phyloP scores from a whole-genome alignment of 2,329 filamentous ascomycete genomes.

The Claviceps pazoutovae region DNA sequence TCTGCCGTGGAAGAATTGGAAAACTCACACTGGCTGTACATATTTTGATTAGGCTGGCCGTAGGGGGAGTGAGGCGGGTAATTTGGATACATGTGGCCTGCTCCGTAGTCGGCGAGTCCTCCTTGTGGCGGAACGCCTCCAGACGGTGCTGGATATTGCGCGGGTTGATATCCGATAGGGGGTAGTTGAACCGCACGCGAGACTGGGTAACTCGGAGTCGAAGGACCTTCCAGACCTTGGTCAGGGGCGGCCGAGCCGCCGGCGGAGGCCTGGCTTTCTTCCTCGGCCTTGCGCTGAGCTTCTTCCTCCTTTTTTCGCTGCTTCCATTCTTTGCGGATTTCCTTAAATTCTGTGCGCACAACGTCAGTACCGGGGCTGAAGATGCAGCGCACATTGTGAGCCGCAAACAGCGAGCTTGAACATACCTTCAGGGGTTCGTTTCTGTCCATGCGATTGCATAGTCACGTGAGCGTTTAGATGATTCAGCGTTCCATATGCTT shows the following conservation, averaged over 20 bases:
- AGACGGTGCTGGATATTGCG: conserved; percentile 53
- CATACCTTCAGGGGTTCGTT: conserved; percentile 94
- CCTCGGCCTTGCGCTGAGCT: conserved; percentile 72
- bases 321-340: conserved; percentile 98
- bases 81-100: conserved; percentile 40
- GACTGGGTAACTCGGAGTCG: conserved; percentile 40
- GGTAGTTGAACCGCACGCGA: conserved; percentile 52
- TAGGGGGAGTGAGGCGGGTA: conserved; percentile 48
- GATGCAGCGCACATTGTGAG: no score
- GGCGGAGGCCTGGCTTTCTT: conserved; percentile 56
- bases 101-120: conserved; percentile 39
- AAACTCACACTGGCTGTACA: conserved; percentile 45
- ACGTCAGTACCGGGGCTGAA: not conserved
- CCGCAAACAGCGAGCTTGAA: not conserved
- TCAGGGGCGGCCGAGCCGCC: conserved; percentile 21
- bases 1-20: not conserved
- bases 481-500: conserved; percentile 94
- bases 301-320: conserved; percentile 99
- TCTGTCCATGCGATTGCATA: conserved; percentile 92
- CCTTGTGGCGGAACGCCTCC: conserved; percentile 36
- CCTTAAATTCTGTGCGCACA: conserved; percentile 72
- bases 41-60: conserved; percentile 39
- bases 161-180: conserved; percentile 58
- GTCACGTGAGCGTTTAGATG: conserved; percentile 97
- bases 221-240: conserved; percentile 27